A percentile compares a stretch with the other conserved stretches of the same genome.
phyloP scores from a whole-genome alignment of 768 basidiomycete species.

The Collybiopsis luxurians region DNA sequence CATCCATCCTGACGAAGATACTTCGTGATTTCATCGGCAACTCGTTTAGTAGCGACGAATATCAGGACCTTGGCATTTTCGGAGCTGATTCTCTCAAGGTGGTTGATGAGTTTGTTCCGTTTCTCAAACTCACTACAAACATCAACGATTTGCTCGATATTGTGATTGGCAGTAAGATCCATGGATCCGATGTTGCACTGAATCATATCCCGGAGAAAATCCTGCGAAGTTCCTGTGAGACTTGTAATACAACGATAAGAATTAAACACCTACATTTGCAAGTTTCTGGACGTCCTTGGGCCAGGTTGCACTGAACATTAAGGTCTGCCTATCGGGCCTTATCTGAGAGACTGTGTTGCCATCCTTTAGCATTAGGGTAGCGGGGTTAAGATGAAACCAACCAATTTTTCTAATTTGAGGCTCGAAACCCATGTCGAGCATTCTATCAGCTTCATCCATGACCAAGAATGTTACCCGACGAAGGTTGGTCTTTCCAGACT shows the following conservation, averaged over 20 bases:
- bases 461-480: slow-evolving; percentile 96
- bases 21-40: slow-evolving; percentile 98
- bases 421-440: slow-evolving; percentile 99
- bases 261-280: slow-evolving; percentile 59
- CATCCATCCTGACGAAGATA: slow-evolving; percentile 97
- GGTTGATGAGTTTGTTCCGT: slow-evolving; percentile 92
- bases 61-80: slow-evolving; percentile 99
- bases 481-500: slow-evolving; percentile 93
- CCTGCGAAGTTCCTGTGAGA: slow-evolving; percentile 40
- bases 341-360: slow-evolving; percentile 52
- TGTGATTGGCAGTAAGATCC: slow-evolving; percentile 98
- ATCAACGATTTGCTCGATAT: slow-evolving; percentile 94
- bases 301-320: slow-evolving; percentile 99
- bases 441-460: slow-evolving; percentile 99
- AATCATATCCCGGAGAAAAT: slow-evolving; percentile 94
- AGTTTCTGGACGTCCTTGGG: slow-evolving; percentile 99
- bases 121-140: slow-evolving; percentile 98
- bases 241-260: not conserved
- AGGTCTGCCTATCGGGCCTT: slow-evolving; percentile 95
- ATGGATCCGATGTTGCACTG: slow-evolving; percentile 99
- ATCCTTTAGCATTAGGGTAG: not conserved
- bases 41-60: slow-evolving; percentile 96
- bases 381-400: slow-evolving; percentile 23
- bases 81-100: slow-evolving; percentile 92
- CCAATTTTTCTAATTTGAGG: slow-evolving; percentile 99